These are phyloP conservation scores for Trichoderma harzianum DNA, from an alignment of 2,329 filamentous ascomycete genomes.

Conservation along the genomic window DNA sequence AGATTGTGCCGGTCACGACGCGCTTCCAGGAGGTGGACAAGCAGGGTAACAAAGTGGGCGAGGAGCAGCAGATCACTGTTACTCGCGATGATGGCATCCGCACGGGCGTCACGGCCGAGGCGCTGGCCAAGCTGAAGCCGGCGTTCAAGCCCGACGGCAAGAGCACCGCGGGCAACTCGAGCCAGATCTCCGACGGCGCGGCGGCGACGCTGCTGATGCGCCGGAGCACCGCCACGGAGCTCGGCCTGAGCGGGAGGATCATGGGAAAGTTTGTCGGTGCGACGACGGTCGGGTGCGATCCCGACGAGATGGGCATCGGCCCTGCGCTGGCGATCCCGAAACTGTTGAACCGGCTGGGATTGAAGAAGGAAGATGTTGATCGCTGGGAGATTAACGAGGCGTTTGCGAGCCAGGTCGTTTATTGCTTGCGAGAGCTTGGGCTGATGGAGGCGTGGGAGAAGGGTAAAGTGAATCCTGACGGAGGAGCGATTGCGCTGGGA, in stretches of 20 bases:
- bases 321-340: conserved; percentile 84
- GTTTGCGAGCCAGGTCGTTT: conserved; percentile 62
- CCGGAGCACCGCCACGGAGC: conserved; percentile 69
- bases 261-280: conserved; percentile 81
- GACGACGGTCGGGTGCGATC: conserved; percentile 71
- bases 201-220: conserved; percentile 82
- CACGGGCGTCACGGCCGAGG: conserved; percentile 62
- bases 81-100: conserved; percentile 81
- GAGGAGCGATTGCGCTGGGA: conserved; percentile 89
- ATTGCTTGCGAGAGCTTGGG: conserved; percentile 69
- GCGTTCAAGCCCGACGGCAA: conserved; percentile 73
- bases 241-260: conserved; percentile 67
- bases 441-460: conserved; percentile 60
- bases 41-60: conserved; percentile 54
- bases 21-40: conserved; percentile 61
- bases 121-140: conserved; percentile 75
- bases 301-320: conserved; percentile 93
- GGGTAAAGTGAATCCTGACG: conserved; percentile 81
- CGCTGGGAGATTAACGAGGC: conserved; percentile 95
- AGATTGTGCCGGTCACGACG: conserved; percentile 79
- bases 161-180: conserved; percentile 82
- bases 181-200: conserved; percentile 84
- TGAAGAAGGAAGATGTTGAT: conserved; percentile 66
- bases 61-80: conserved; percentile 62
- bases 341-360: conserved; percentile 65